These are phyloP conservation scores for Colletotrichum neosansevieriae DNA, from an alignment of 2,329 filamentous ascomycete genomes.

Conservation along the genomic window DNA sequence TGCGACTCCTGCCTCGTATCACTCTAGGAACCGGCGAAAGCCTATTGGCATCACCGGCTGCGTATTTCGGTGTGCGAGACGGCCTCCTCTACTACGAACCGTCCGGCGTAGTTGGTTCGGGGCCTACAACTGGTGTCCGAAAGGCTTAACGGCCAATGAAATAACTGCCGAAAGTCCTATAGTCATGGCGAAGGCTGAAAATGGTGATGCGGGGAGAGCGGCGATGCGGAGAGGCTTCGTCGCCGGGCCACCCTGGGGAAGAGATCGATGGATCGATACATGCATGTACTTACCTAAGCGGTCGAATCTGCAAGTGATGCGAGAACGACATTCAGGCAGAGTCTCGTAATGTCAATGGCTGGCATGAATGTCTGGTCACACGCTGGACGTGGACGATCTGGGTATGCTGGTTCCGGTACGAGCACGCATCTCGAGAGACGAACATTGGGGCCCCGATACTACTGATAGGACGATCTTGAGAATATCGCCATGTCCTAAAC, in stretches of 20 bases:
- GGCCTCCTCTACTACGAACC: background rate
- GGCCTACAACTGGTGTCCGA: constrained; percentile 19
- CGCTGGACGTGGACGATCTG: too few species aligned
- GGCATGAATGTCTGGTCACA: background rate
- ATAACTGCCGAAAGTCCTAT: constrained; percentile 25
- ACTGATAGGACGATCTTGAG: too few species aligned
- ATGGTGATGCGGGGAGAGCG: constrained; percentile 26
- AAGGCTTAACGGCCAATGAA: constrained; percentile 15
- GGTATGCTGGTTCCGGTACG: too few species aligned
- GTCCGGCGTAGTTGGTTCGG: background rate
- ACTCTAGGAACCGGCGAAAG: background rate
- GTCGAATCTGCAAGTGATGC: background rate
- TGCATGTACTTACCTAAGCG: background rate
- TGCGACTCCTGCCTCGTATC: background rate
- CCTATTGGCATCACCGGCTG: constrained; percentile 7
- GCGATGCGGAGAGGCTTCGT: constrained; percentile 3
- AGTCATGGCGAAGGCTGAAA: constrained; percentile 4
- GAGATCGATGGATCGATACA: background rate
- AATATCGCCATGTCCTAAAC: background rate
- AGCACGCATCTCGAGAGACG: too few species aligned
- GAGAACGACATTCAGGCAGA: constrained; percentile 8
- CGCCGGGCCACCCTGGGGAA: constrained; percentile 11
- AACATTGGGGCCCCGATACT: too few species aligned
- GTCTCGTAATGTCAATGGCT: background rate
- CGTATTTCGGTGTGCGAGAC: background rate